Evolutionary conservation across 495 filamentous ascomycete species (phyloP).

Genomic region (Chaetomium cochliodes): DNA sequence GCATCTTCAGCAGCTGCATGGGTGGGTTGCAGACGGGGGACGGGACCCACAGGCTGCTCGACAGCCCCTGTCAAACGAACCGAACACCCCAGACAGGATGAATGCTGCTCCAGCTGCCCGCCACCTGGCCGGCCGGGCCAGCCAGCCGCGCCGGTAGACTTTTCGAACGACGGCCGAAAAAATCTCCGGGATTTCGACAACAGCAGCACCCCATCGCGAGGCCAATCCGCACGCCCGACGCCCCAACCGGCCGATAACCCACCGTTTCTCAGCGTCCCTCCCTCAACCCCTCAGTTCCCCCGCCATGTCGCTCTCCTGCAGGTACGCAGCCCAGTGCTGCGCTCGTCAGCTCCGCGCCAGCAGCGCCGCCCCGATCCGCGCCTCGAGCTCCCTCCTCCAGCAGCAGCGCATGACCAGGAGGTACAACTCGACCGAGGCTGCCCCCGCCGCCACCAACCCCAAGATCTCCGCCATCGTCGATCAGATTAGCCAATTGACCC

Average conservation of each 20-base stretch:
- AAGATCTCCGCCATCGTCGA: slow-evolving; percentile 94
- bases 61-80: slow-evolving; percentile 11
- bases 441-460: slow-evolving; percentile 61
- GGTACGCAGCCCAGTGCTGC: slow-evolving; percentile 59
- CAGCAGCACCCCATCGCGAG: slow-evolving; percentile 24
- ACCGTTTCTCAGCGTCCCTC: slow-evolving; percentile 9
- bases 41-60: too few species aligned
- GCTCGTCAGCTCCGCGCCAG: slow-evolving; percentile 53
- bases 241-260: slow-evolving; percentile 9
- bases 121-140: slow-evolving; percentile 6
- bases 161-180: slow-evolving; percentile 34
- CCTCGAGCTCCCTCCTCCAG: slow-evolving; percentile 40
- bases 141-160: slow-evolving; percentile 31
- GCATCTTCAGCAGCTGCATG: slow-evolving; percentile 18
- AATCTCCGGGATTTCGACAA: slow-evolving; percentile 28
- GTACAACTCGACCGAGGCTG: slow-evolving; percentile 71
- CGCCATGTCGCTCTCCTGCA: slow-evolving; percentile 58
- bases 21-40: slow-evolving; percentile 10
- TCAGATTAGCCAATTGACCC: slow-evolving; percentile 95
- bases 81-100: background rate
- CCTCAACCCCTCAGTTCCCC: background rate
- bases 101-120: slow-evolving; percentile 26
- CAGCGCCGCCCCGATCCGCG: slow-evolving; percentile 33
- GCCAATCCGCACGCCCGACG: slow-evolving; percentile 17
- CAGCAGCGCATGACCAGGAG: slow-evolving; percentile 50